A percentile compares a stretch with the other conserved stretches of the same genome.
Evolutionary conservation across 768 basidiomycete species (phyloP).

Genomic region (Omphalotus guepiniiformis): DNA sequence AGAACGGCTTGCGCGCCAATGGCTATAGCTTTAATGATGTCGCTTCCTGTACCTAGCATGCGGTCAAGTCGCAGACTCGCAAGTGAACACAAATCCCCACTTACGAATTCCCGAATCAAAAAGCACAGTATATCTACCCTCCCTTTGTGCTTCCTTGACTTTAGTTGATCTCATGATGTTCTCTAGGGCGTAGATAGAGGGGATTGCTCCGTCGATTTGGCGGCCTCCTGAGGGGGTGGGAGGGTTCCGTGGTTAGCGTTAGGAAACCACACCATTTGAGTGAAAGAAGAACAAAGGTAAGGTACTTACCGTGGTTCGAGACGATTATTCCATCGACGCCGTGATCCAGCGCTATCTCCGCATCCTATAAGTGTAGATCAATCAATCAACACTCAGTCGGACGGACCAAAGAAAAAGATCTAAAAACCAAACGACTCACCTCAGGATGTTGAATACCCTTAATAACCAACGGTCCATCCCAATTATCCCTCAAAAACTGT

Average conservation of each 20-base stretch:
- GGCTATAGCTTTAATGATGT: constrained; percentile 81
- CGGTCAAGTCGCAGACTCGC: too few relatives aligned
- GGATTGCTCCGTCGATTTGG: constrained; percentile 75
- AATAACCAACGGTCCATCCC: constrained; percentile 73
- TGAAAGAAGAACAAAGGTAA: not conserved
- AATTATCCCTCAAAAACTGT: constrained; percentile 61
- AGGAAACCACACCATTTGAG: too few relatives aligned
- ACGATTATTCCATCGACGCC: constrained; percentile 73
- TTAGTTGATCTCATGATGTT: constrained; percentile 60
- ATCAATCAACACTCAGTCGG: not conserved
- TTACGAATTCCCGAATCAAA: constrained; percentile 81
- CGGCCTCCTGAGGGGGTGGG: constrained; percentile 73
- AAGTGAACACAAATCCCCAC: too few relatives aligned
- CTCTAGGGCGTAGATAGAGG: constrained; percentile 68
- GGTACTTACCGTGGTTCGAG: constrained; percentile 67
- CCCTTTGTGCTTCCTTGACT: constrained; percentile 50
- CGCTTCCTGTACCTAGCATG: constrained; percentile 79
- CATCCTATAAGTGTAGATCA: too few relatives aligned
- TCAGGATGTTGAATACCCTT: constrained; percentile 72
- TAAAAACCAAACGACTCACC: too few relatives aligned
- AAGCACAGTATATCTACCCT: constrained; percentile 62
- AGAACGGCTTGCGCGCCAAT: constrained; percentile 82
- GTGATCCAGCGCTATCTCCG: constrained; percentile 59
- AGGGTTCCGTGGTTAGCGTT: too few relatives aligned
- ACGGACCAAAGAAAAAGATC: not conserved